Evolutionary conservation across 2,329 filamentous ascomycete species (phyloP).

Genomic region (Camillea tinctor): DNA sequence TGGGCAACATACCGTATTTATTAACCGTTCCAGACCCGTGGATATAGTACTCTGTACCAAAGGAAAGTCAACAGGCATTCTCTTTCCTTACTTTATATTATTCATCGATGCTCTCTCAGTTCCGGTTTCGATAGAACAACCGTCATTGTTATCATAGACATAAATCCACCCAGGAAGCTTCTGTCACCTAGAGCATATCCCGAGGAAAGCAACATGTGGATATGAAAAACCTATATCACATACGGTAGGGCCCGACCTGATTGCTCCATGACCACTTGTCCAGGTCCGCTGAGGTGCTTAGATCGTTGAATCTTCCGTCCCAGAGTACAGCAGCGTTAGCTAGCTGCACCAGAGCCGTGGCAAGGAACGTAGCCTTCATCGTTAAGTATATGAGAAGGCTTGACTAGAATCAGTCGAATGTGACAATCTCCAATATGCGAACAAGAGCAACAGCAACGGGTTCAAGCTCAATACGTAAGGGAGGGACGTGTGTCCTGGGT

Average conservation of each 20-base stretch:
- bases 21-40: conserved; percentile 58
- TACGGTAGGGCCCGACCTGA: conserved; percentile 59
- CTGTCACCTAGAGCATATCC: background rate
- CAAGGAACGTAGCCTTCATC: conserved; percentile 24
- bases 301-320: conserved; percentile 60
- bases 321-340: conserved; percentile 50
- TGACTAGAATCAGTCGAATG: too few species aligned
- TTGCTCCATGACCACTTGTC: conserved; percentile 62
- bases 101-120: too few species aligned
- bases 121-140: too few species aligned
- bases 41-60: conserved; percentile 64
- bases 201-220: background rate
- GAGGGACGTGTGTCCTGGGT: background rate
- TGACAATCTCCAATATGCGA: too few species aligned
- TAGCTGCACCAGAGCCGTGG: conserved; percentile 18
- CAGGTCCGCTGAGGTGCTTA: conserved; percentile 49
- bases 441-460: background rate
- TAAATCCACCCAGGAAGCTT: background rate
- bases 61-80: too few species aligned
- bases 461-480: background rate
- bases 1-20: conserved; percentile 44
- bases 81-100: too few species aligned
- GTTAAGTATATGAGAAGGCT: background rate
- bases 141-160: too few species aligned
- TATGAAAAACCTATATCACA: background rate